A percentile compares a stretch with the other conserved stretches of the same genome.
Conservation (phyloP, 164 flowering plant species). For the Dillenia turbinata region DNA sequence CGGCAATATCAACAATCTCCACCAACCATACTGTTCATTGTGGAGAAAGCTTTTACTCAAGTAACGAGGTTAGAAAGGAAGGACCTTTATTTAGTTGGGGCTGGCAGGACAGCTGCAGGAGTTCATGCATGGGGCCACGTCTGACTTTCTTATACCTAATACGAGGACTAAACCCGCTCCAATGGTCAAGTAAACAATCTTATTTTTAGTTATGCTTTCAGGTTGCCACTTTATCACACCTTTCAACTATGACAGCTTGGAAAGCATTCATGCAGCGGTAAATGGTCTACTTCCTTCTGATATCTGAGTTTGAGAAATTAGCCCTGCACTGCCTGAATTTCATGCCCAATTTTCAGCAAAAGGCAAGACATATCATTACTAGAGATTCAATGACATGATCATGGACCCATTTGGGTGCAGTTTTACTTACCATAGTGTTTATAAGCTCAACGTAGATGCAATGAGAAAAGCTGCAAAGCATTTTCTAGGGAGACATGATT, state of each 20-base stretch:
- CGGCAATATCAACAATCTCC: slow-evolving; percentile 91
- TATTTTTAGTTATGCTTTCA: slow-evolving; percentile 27
- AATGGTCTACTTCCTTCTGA: slow-evolving; percentile 86
- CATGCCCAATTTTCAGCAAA: slow-evolving; percentile 84
- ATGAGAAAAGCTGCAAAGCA: slow-evolving; percentile 79
- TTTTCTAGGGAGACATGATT: slow-evolving; percentile 81
- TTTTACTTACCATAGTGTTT: slow-evolving; percentile 57
- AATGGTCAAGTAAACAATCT: slow-evolving; percentile 6
- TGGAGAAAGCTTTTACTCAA: slow-evolving; percentile 65
- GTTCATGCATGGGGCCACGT: slow-evolving; percentile 99
- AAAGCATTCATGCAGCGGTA: slow-evolving; percentile 66
- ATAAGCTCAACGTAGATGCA: slow-evolving; percentile 55
- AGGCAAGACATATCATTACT: slow-evolving; percentile 80
- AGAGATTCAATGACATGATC: slow-evolving; percentile 61
- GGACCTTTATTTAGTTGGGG: slow-evolving; percentile 76
- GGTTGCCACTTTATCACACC: slow-evolving; percentile 98
- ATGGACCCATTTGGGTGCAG: slow-evolving; percentile 86
- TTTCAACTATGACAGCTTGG: slow-evolving; percentile 66
- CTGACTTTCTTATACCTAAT: slow-evolving; percentile 19
- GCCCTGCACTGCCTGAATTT: slow-evolving; percentile 75
- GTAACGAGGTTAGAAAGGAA: slow-evolving; percentile 62
- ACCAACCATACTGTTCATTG: slow-evolving; percentile 73
- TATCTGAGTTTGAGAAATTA: slow-evolving; percentile 78
- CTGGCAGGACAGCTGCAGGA: slow-evolving; percentile 86
- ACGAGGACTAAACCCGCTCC: slow-evolving; percentile 2